Conservation (phyloP, 208 protist species). For the Balamuthia mandrillaris region DNA sequence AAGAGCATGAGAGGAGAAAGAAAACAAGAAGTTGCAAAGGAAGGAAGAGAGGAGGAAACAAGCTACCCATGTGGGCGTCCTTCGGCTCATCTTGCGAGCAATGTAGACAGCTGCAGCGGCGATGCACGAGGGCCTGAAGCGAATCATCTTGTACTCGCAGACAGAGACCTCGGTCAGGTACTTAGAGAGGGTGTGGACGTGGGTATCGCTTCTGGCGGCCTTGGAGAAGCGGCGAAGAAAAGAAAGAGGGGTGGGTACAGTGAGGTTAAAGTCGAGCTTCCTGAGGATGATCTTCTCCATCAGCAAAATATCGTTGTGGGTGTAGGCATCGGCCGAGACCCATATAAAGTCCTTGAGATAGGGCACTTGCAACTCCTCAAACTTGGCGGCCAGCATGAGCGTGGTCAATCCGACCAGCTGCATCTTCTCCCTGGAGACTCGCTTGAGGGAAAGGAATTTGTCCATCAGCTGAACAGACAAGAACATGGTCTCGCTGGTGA, state of each 20-base stretch:
- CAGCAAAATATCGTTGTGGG: neutral
- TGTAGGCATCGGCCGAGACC: neutral
- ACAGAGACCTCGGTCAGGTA: neutral
- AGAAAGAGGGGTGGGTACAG: neutral
- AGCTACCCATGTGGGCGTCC: no score
- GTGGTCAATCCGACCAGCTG: neutral
- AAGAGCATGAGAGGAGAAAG: no score
- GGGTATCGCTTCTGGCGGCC: neutral
- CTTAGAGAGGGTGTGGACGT: neutral
- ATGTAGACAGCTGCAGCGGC: neutral
- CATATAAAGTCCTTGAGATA: neutral
- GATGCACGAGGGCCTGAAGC: neutral
- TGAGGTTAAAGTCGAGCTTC: neutral
- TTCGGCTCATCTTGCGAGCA: neutral
- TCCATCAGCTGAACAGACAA: neutral
- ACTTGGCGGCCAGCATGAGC: neutral
- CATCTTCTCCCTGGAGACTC: neutral
- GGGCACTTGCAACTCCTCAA: neutral
- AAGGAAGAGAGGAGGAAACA: no score
- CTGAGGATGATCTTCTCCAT: neutral
- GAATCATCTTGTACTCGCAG: neutral
- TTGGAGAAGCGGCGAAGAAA: neutral
- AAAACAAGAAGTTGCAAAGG: no score
- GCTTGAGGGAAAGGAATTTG: neutral
- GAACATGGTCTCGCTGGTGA: neutral